These are phyloP conservation scores for Diospyros kaki DNA, from an alignment of 148 eudicot genomes.

Conservation along the genomic window DNA sequence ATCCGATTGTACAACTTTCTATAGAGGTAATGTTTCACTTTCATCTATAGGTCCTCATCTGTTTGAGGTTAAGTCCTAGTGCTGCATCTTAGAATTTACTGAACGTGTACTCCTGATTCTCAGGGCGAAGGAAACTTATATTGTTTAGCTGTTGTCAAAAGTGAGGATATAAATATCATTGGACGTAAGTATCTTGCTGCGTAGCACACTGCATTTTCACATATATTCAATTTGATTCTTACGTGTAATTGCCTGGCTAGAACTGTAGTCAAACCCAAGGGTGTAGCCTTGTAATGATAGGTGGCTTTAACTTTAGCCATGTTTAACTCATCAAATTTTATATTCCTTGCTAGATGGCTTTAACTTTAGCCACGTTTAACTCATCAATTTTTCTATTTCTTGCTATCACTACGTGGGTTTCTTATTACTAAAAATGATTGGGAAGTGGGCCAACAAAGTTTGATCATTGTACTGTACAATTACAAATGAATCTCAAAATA, in stretches of 20 bases:
- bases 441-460: no score
- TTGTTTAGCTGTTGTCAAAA: conserved; percentile 64
- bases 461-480: no score
- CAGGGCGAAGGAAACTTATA: conserved; percentile 34
- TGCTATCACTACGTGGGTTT: not conserved
- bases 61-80: not conserved
- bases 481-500: no score
- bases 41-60: not conserved
- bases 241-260: no score
- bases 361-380: not conserved
- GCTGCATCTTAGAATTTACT: not conserved
- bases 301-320: not conserved
- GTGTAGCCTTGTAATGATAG: not conserved
- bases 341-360: not conserved
- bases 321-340: not conserved
- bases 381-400: not conserved
- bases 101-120: conserved; percentile 14
- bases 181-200: conserved; percentile 43
- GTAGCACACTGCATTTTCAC: not conserved
- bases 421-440: no score
- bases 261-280: no score
- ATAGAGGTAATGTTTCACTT: conserved; percentile 25
- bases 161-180: conserved; percentile 53
- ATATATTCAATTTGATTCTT: not conserved
- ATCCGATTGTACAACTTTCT: conserved; percentile 28